Evolutionary conservation across 208 protist species (phyloP), one percentile per base, ranked within the genome.

Genomic region (Trypanosoma caninum): DNA sequence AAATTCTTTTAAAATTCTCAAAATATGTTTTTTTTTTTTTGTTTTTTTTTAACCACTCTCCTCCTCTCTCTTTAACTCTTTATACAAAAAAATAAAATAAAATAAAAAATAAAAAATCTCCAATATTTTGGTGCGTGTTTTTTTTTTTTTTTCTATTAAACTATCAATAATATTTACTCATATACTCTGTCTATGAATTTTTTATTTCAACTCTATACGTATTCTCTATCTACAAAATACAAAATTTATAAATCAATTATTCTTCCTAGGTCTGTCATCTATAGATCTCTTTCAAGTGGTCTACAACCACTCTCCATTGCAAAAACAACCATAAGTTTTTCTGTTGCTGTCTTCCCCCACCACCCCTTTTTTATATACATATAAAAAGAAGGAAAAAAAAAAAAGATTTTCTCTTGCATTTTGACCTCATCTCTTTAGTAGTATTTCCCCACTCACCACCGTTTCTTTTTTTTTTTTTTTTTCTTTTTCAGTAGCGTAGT

Each of bases 261-360:
- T 38, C 3, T 22, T 40, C 14, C 28, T 54, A n/a, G n/a, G n/a
- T n/a, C 28, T 54, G 30, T 18, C 48, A 33, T 60, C 55, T 60
- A 60, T 60, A 42, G 30, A 51, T 50, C 2, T 60, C 55, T 60
- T 23, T 60, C 30, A n/a, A n/a, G n/a, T n/a, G n/a, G n/a, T n/a
- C n/a, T 40, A 40, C 13, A 34, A 34, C 7, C 6, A 53, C 33
- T 30, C 4, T 14, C 9, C 33, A 16, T 33, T n/a, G n/a, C n/a
- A n/a, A n/a, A n/a, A n/a, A n/a, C n/a, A n/a, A n/a, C n/a, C n/a
- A n/a, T n/a, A n/a, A n/a, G n/a, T n/a, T n/a, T n/a, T n/a, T n/a
- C n/a, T n/a, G n/a, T n/a, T n/a, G n/a, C n/a, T n/a, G n/a, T n/a
- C 37, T 22, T 47, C 38, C 23, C 40, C 30, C 35, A 30, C 47